Evolutionary conservation across 148 eudicot species (phyloP), one percentile per base, ranked within the genome.

Genomic region (Polygonum aviculare): DNA sequence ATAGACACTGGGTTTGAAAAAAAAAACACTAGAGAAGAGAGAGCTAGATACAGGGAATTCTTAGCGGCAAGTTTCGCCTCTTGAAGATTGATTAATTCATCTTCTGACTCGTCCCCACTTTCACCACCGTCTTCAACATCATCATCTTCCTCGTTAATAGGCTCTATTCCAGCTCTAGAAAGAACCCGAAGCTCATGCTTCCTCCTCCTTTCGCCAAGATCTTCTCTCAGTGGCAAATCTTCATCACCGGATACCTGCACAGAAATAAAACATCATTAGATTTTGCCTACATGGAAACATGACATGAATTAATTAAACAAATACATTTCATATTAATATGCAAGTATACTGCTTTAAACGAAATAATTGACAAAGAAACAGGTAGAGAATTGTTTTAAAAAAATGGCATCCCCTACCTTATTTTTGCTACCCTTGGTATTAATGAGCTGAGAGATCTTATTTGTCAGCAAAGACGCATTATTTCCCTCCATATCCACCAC

Each of bases 141-240:
- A 69, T 51, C 84, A 60, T 76, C 89, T 57, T 51, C 82, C 36
- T 80, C 80, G 62, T 72, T 80, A n/a, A 36, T 75, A 9, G 89
- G 79, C 35, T 79, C 74, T 44, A 91, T 78, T 83, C 96, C 93
- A 70, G 92, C 96, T 69, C 85, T 74, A 26, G 89, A 78, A 78
- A 93, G 81, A 79, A 88, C 93, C 45, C 88, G 91, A 36, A 85
- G 83, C 79, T 93, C 98, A 50, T 86, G 92, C 81, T 91, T 93
- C 86, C 90, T 86, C 79, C 98, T 82, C 79, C 96, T 86, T 81
- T 89, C 93, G 75, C 98, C 98, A 76, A 93, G 83, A 80, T 89
- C 90, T 77, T 93, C 98, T 74, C 98, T 86, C 81, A 85, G 83
- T 2, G 98, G 98, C 73, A 91, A 75, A 86, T 93, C 98, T 77